A percentile compares a stretch with the other conserved stretches of the same genome.
Evolutionary conservation across 2,329 filamentous ascomycete genomes (phyloP).

Genomic region (Paracorniculantispora psalliotae): DNA sequence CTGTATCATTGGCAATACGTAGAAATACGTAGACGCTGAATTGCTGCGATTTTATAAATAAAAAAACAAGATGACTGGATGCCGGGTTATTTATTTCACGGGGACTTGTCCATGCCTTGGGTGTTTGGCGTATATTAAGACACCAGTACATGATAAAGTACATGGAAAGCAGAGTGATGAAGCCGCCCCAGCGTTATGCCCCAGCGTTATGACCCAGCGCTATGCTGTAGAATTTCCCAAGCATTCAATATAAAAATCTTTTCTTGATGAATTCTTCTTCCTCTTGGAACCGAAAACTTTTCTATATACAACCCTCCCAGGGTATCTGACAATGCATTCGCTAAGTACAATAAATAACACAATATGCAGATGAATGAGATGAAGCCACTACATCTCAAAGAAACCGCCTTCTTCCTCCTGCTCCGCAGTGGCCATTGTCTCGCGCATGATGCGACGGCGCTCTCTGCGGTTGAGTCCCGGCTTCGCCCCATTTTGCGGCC

Average conservation of each 20-base stretch:
- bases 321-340: conserved; percentile 8
- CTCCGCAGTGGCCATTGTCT: conserved; percentile 28
- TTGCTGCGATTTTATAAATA: background rate
- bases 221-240: too few species aligned
- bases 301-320: background rate
- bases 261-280: too few species aligned
- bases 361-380: background rate
- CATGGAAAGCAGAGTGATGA: too few species aligned
- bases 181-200: too few species aligned
- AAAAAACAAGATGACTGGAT: background rate
- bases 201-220: too few species aligned
- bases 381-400: conserved; percentile 38
- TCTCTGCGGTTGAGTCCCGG: conserved; percentile 31
- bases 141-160: background rate
- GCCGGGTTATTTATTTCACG: background rate
- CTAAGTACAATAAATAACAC: conserved; percentile 3
- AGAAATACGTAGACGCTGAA: too few species aligned
- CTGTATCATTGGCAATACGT: background rate
- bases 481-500: conserved; percentile 22
- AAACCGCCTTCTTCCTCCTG: conserved; percentile 48
- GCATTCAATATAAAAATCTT: too few species aligned
- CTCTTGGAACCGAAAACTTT: too few species aligned
- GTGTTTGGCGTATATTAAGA: background rate
- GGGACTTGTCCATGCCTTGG: background rate
- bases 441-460: conserved; percentile 30